Percentiles rank a stretch among this genome's conserved stretches.
phyloP scores from a whole-genome alignment of 1,284 basidiomycete species.

The Boletus semigastroideus region DNA sequence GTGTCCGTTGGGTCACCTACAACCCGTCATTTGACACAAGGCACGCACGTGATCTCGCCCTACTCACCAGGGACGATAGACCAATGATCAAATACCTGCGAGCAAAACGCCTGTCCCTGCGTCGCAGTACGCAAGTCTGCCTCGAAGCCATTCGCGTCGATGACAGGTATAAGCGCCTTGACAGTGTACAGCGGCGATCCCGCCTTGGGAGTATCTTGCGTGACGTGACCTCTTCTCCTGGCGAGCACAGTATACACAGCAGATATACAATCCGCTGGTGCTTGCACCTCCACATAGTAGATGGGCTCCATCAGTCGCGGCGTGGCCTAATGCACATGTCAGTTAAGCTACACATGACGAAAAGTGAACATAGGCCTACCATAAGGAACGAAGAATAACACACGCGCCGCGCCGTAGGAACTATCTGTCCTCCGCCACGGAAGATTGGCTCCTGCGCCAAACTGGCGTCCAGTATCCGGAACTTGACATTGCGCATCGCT shows the following conservation, averaged over 20 bases:
- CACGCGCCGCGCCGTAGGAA: conserved; percentile 94
- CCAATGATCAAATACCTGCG: conserved; percentile 98
- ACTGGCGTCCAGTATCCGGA: conserved; percentile 90
- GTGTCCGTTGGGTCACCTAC: conserved; percentile 94
- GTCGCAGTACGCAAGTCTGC: conserved; percentile 97
- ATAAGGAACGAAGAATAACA: conserved; percentile 99
- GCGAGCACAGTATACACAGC: conserved; percentile 98
- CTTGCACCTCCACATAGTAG: conserved; percentile 98
- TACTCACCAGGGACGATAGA: conserved; percentile 88
- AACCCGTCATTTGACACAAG: conserved; percentile 10
- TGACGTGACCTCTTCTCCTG: conserved; percentile 95
- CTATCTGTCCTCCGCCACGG: conserved; percentile 97
- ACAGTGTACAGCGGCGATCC: conserved; percentile 97
- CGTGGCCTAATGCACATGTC: conserved; percentile 59
- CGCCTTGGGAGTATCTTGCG: conserved; percentile 95
- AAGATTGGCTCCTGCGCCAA: conserved; percentile 95
- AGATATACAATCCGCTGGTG: conserved; percentile 97
- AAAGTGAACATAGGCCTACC: conserved; percentile 45
- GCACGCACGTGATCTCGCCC: conserved; percentile 7
- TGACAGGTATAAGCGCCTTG: conserved; percentile 95
- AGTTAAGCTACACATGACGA: conserved; percentile 1
- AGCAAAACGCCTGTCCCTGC: conserved; percentile 95
- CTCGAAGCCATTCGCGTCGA: conserved; percentile 99
- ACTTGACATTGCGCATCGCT: conserved; percentile 99
- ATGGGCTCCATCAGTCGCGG: conserved; percentile 95